phyloP scores from a whole-genome alignment of 2,329 filamentous ascomycete genomes.

The Aspergillus flavus region DNA sequence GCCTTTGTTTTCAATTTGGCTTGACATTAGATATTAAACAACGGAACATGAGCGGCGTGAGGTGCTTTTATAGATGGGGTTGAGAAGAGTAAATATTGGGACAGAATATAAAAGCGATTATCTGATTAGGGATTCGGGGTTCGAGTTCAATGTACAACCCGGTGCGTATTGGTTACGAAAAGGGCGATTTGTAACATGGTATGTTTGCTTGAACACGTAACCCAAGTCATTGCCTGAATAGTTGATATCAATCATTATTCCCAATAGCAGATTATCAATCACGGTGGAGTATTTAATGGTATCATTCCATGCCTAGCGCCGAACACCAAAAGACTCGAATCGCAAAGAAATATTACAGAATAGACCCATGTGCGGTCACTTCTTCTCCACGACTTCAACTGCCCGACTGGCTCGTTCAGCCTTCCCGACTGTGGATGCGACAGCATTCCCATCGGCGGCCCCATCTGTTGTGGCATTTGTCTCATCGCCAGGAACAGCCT shows the following conservation, averaged over 20 bases:
- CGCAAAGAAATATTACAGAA: constrained; percentile 12
- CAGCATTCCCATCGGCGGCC: constrained; percentile 34
- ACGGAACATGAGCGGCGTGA: constrained; percentile 18
- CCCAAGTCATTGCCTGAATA: not conserved
- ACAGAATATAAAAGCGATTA: constrained; percentile 12
- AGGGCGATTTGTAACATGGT: not conserved
- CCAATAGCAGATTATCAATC: not conserved
- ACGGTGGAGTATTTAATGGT: not conserved
- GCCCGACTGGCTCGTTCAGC: constrained; percentile 48
- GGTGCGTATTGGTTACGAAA: not conserved
- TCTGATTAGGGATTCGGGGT: not conserved
- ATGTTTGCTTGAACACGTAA: not conserved
- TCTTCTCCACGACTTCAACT: constrained; percentile 51
- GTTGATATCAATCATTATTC: not conserved
- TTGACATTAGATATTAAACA: constrained; percentile 21
- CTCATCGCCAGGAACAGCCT: constrained; percentile 25
- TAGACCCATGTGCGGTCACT: constrained; percentile 30
- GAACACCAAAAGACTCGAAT: constrained; percentile 16
- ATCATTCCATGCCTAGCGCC: constrained; percentile 16
- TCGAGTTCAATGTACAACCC: not conserved
- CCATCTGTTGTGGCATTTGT: constrained; percentile 22
- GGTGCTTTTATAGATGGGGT: constrained; percentile 21
- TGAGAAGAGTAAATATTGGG: constrained; percentile 10
- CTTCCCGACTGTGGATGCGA: constrained; percentile 51
- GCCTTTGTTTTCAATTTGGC: constrained; percentile 6